Conservation (phyloP, 2,329 filamentous ascomycete species). For the Aureobasidium sp. region DNA sequence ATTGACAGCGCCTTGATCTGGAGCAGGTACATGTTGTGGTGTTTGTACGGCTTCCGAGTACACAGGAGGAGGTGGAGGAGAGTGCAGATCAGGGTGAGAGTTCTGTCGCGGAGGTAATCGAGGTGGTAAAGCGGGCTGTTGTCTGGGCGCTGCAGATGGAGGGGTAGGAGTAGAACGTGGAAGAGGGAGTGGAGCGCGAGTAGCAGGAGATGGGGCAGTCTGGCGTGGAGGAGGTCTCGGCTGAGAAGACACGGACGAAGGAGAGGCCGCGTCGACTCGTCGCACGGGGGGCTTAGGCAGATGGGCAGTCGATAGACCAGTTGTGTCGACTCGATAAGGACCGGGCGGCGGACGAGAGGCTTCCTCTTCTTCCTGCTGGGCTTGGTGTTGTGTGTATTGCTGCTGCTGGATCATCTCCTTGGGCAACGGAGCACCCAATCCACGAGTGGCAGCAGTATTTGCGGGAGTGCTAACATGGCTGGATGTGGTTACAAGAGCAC, state of each 20-base stretch:
- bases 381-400: constrained; percentile 31
- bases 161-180: constrained; percentile 23
- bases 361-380: constrained; percentile 28
- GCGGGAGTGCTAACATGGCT: neutral
- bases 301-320: constrained; percentile 60
- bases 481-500: neutral
- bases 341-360: constrained; percentile 45
- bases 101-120: constrained; percentile 64
- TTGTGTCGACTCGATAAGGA: constrained; percentile 64
- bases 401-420: constrained; percentile 32
- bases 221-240: constrained; percentile 20
- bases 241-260: constrained; percentile 14
- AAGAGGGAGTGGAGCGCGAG: constrained; percentile 20
- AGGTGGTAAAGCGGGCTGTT: constrained; percentile 56
- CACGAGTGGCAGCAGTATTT: constrained; percentile 29
- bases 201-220: constrained; percentile 19
- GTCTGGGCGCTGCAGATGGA: constrained; percentile 24
- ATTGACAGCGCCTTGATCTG: constrained; percentile 52
- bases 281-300: constrained; percentile 65
- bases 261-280: constrained; percentile 29
- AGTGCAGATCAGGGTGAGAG: constrained; percentile 41
- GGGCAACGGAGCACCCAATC: constrained; percentile 38
- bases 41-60: constrained; percentile 38
- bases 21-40: constrained; percentile 23
- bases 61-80: constrained; percentile 40